phyloP scores from a whole-genome alignment of 1,139 yeast genomes.

The Saccharomyces pastorianus region DNA sequence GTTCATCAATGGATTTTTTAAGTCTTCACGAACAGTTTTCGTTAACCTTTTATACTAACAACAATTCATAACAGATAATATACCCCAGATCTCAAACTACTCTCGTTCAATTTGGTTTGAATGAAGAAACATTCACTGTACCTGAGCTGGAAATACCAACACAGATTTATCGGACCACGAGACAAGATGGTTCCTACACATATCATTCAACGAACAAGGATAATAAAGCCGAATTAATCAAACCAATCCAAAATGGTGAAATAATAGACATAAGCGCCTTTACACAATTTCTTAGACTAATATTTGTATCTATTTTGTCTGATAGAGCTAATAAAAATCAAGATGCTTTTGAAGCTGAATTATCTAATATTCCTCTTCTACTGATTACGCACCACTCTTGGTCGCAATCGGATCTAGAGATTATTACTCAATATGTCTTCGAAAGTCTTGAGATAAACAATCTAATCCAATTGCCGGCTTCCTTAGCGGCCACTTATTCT shows the following conservation, averaged over 20 bases:
- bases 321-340: slow-evolving; percentile 35
- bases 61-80: slow-evolving; percentile 38
- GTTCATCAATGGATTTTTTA: slow-evolving; percentile 2
- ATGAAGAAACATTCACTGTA: slow-evolving; percentile 62
- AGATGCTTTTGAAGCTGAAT: slow-evolving; percentile 35
- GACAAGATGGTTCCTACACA: slow-evolving; percentile 8
- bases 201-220: slow-evolving; percentile 32
- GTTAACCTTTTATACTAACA: neutral
- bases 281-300: slow-evolving; percentile 54
- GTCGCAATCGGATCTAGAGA: slow-evolving; percentile 62
- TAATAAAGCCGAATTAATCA: slow-evolving; percentile 39
- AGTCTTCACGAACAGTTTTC: neutral
- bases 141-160: slow-evolving; percentile 74
- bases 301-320: slow-evolving; percentile 48
- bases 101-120: slow-evolving; percentile 70
- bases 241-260: slow-evolving; percentile 57
- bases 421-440: slow-evolving; percentile 64
- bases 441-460: slow-evolving; percentile 70
- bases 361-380: slow-evolving; percentile 44
- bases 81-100: slow-evolving; percentile 78
- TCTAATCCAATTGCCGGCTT: slow-evolving; percentile 58
- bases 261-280: slow-evolving; percentile 66
- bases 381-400: slow-evolving; percentile 59
- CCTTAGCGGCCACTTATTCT: slow-evolving; percentile 70
- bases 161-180: slow-evolving; percentile 51